These are phyloP conservation scores for Misopates orontium DNA, from an alignment of 257 asterid genomes.

Conservation along the genomic window DNA sequence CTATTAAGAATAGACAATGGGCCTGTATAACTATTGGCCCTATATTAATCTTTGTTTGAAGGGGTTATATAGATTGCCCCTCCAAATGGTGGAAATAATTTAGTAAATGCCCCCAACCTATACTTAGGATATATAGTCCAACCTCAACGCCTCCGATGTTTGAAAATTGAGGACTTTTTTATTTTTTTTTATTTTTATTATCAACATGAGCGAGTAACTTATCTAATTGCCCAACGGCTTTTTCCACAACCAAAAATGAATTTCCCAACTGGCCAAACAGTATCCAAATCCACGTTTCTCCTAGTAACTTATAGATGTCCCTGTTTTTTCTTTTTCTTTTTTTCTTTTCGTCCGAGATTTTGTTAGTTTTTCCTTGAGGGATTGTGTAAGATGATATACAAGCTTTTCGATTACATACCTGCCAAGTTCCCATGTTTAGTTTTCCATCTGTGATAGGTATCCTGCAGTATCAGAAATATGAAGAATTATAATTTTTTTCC, in stretches of 20 bases:
- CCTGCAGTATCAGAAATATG: slow-evolving; percentile 48
- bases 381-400: slow-evolving; percentile 14
- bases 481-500: slow-evolving; percentile 15
- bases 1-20: too few species aligned
- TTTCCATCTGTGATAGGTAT: slow-evolving; percentile 86
- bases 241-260: background rate
- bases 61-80: too few species aligned
- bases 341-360: too few species aligned
- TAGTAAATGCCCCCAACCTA: too few species aligned
- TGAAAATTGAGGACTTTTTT: background rate
- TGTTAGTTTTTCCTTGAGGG: too few species aligned
- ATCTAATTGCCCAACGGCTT: background rate
- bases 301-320: background rate
- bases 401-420: slow-evolving; percentile 46
- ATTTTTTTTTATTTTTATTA: too few species aligned
- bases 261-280: background rate
- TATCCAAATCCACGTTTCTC: background rate
- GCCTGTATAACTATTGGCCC: too few species aligned
- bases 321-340: background rate
- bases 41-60: too few species aligned
- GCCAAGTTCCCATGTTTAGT: slow-evolving; percentile 98
- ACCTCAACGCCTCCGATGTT: background rate
- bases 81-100: too few species aligned
- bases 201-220: too few species aligned
- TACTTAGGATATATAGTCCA: too few species aligned